Evolutionary conservation across 495 filamentous ascomycete species (phyloP).

Genomic region (Immersiella caudata): DNA sequence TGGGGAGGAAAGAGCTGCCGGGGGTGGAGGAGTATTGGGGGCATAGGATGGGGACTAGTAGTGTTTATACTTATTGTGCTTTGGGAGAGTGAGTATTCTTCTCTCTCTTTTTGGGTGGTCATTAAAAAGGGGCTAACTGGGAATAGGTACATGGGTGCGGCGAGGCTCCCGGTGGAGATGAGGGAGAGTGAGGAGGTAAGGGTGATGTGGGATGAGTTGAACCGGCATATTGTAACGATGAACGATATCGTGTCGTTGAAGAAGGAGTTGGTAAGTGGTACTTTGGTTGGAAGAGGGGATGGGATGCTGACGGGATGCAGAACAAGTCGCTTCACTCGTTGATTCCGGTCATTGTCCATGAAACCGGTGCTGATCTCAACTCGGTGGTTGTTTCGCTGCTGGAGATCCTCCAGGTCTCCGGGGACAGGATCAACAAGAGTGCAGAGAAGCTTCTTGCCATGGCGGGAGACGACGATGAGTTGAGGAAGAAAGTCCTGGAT

Average conservation of each 20-base stretch:
- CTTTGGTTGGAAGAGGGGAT: constrained; percentile 13
- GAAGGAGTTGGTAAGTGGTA: constrained; percentile 34
- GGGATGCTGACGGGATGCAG: constrained; percentile 4
- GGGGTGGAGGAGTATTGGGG: constrained; percentile 34
- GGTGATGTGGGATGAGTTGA: constrained; percentile 34
- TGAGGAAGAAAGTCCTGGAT: constrained; percentile 2
- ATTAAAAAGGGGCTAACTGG: background rate
- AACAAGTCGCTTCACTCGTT: constrained; percentile 10
- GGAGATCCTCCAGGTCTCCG: constrained; percentile 7
- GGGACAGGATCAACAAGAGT: constrained; percentile 1
- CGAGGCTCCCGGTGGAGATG: constrained; percentile 20
- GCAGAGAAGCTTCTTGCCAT: constrained; percentile 12
- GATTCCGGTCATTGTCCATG: constrained; percentile 20
- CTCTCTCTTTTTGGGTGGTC: background rate
- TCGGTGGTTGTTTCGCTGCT: constrained; percentile 10
- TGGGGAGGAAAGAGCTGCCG: constrained; percentile 27
- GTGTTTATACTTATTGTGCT: constrained; percentile 32
- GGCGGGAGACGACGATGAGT: constrained; percentile 1
- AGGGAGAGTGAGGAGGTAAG: constrained; percentile 29
- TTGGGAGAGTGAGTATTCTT: constrained; percentile 33
- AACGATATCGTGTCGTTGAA: constrained; percentile 41
- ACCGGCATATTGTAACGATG: constrained; percentile 29
- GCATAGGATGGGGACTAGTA: constrained; percentile 36
- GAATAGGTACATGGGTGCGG: constrained; percentile 25
- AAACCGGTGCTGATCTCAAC: constrained; percentile 8